A percentile compares a stretch with the other conserved stretches of the same genome.
Conservation (phyloP, 2,329 filamentous ascomycete genomes). For the Cordyceps cateniannulata region DNA sequence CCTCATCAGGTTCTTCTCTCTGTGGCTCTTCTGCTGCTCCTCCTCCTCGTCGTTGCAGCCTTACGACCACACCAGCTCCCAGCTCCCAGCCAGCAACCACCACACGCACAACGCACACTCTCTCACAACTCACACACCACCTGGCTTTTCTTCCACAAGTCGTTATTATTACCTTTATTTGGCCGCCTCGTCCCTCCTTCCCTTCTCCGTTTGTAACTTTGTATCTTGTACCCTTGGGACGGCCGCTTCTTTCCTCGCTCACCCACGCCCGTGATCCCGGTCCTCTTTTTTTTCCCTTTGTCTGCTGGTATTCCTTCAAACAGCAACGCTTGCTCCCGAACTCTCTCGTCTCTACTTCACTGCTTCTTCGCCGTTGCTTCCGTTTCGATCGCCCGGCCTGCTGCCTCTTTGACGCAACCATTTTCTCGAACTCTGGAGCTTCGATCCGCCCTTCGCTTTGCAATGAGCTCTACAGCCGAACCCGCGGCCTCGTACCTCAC, state of each 20-base stretch:
- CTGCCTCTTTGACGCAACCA: neutral
- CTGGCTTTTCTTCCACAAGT: neutral
- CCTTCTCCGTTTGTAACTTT: neutral
- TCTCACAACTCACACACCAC: neutral
- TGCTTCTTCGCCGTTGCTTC: neutral
- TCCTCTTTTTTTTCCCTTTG: neutral
- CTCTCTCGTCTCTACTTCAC: neutral
- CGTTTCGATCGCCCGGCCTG: neutral
- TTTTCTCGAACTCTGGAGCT: neutral
- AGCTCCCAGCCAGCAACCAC: neutral
- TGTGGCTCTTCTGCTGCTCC: too few species aligned
- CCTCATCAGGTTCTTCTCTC: too few species aligned
- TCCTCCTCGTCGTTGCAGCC: neutral
- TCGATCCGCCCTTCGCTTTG: neutral
- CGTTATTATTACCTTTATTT: neutral
- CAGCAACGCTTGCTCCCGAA: neutral
- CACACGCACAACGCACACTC: neutral
- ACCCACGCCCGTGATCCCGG: neutral
- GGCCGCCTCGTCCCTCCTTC: neutral
- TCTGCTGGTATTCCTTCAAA: neutral
- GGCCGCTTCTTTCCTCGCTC: neutral
- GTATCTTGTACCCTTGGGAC: neutral
- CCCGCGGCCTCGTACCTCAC: conserved; percentile 3
- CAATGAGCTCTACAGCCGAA: neutral
- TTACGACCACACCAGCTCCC: neutral